Evolutionary conservation across 73 alveolate species (phyloP).

Genomic region (Uronychia setigera): DNA sequence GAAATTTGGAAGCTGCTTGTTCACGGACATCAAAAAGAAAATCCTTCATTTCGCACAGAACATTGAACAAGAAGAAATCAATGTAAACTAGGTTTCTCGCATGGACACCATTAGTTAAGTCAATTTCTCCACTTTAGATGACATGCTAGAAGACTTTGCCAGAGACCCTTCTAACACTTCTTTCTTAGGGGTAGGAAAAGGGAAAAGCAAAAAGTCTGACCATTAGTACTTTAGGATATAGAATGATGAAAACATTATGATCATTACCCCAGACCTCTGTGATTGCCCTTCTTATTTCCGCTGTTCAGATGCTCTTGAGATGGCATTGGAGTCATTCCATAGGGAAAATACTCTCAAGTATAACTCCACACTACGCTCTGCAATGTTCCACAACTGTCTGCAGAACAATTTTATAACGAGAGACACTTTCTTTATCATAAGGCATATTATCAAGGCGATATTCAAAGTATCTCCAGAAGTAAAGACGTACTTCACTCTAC

Average conservation of each 20-base stretch:
- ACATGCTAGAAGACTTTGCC: not conserved
- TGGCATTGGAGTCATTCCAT: not conserved
- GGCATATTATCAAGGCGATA: slow-evolving; percentile 41
- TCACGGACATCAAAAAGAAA: not conserved
- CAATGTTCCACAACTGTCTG: slow-evolving; percentile 45
- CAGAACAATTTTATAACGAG: slow-evolving; percentile 43
- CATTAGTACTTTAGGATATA: not conserved
- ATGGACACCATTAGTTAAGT: not conserved
- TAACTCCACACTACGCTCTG: not conserved
- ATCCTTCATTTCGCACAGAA: not conserved
- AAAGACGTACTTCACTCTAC: slow-evolving; percentile 35
- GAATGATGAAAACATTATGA: not conserved
- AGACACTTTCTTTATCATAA: slow-evolving; percentile 48
- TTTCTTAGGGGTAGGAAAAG: not conserved
- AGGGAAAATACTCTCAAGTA: not conserved
- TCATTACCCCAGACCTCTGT: not conserved
- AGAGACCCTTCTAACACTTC: not conserved
- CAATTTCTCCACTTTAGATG: not conserved
- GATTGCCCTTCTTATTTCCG: not conserved
- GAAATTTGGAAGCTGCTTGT: not conserved
- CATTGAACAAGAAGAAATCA: not conserved
- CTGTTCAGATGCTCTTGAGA: not conserved
- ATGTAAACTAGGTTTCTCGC: not conserved
- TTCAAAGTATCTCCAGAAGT: slow-evolving; percentile 41
- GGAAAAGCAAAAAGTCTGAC: not conserved